Evolutionary conservation across 345 rosid species (phyloP).

Genomic region (Lumnitzera littorea): DNA sequence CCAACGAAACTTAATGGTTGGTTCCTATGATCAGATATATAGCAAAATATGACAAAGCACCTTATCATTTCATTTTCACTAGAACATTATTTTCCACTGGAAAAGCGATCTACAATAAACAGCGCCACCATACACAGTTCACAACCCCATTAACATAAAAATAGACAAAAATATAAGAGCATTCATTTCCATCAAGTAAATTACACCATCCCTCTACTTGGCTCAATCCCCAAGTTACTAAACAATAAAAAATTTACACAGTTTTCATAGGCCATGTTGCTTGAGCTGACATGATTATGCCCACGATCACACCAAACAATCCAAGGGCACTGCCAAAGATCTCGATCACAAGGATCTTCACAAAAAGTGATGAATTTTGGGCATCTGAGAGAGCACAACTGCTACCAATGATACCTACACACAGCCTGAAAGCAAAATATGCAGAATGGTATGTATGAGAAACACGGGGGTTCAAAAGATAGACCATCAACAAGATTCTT

Average conservation of each 20-base stretch:
- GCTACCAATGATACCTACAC: constrained; percentile 98
- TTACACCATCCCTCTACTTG: neutral
- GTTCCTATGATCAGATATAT: too few species aligned
- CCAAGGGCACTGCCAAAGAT: constrained; percentile 99
- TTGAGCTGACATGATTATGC: constrained; percentile 99
- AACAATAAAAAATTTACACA: constrained; percentile 14
- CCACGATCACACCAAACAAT: constrained; percentile 96
- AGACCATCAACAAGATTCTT: neutral
- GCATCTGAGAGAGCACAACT: constrained; percentile 98
- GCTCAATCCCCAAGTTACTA: neutral
- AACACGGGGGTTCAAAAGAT: neutral
- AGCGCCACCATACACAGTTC: neutral
- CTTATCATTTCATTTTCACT: too few species aligned
- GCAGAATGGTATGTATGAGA: neutral
- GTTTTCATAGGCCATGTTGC: constrained; percentile 87
- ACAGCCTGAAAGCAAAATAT: constrained; percentile 41
- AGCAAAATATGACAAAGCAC: too few species aligned
- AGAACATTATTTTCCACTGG: too few species aligned
- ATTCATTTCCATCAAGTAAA: constrained; percentile 8
- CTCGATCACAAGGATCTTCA: constrained; percentile 97
- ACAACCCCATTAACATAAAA: constrained; percentile 10
- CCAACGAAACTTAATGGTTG: too few species aligned
- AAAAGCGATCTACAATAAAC: too few species aligned
- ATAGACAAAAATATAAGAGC: constrained; percentile 2
- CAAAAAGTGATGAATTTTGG: constrained; percentile 91